Evolutionary conservation across 805 yeast species (phyloP).

Genomic region (Candida vaughaniae): DNA sequence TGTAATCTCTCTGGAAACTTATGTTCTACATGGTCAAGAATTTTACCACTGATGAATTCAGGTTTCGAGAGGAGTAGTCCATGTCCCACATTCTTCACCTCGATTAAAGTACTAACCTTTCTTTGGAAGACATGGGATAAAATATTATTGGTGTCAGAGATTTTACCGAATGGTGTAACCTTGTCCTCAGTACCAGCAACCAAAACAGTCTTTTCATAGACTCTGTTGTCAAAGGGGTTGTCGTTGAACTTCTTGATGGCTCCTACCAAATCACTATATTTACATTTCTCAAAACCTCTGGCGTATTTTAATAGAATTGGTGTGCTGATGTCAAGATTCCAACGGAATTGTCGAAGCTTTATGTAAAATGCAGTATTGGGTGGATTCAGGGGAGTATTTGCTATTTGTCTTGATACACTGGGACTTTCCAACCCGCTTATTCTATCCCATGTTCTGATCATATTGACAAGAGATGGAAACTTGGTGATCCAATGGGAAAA

Average conservation of each 20-base stretch:
- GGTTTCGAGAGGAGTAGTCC: conserved; percentile 63
- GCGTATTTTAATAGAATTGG: conserved; percentile 53
- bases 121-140: conserved; percentile 22
- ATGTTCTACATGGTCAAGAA: conserved; percentile 55
- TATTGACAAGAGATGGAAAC: conserved; percentile 49
- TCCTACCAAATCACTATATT: conserved; percentile 41
- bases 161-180: conserved; percentile 48
- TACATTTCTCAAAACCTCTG: conserved; percentile 47
- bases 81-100: conserved; percentile 59
- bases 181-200: conserved; percentile 59
- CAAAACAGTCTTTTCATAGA: conserved; percentile 48
- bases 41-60: conserved; percentile 58
- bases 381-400: conserved; percentile 13
- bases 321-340: conserved; percentile 68
- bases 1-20: conserved; percentile 48
- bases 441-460: conserved; percentile 59
- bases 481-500: conserved; percentile 26
- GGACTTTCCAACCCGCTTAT: conserved; percentile 58
- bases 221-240: conserved; percentile 26
- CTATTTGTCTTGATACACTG: conserved; percentile 60
- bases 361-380: conserved; percentile 26
- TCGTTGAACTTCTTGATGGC: conserved; percentile 38
- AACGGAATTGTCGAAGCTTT: conserved; percentile 59
- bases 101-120: conserved; percentile 31
- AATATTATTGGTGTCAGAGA: conserved; percentile 28